Base-by-base conservation (phyloP, 352 stramenopile species). In the Aphanomyces stellatus region DNA sequence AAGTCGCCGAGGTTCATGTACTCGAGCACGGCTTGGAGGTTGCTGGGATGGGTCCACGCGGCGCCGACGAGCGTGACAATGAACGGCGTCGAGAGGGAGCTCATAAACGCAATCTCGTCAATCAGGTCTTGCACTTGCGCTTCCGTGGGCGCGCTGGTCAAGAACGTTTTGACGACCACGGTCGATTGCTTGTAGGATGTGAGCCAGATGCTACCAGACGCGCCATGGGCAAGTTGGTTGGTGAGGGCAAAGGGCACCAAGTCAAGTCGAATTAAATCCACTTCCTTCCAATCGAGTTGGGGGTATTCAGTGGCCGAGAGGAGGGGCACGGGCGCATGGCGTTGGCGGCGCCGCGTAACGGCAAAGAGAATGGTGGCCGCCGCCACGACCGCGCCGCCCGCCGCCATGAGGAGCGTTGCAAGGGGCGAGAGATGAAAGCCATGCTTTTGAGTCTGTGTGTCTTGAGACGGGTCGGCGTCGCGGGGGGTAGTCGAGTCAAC, bases 1-100 rank as follows among this genome's bases (percentile, higher is more conserved):
- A 69, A 30, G 27, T 69, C 62, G 13, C 62, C 62, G 13, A 46
- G n/a, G 30, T 60, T 43, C 62, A 69, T 69, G 30, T 63, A 69
- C 49, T 69, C 62, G 24, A 62, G 33, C 3, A 69, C 43, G 28
- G 15, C n/a, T 43, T 69, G 43, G n/a, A 69, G 25, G 27, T 69
- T 41, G 15, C 22, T 41, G 6, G 43, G 8, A 15, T 34, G 24
- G 22, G 62, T 69, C 59, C 59, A 65, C 24, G 59, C 41, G 17
- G 24, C 59, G 0, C 59, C 59, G n/a, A 65, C 8, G 2, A 65
- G 28, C 13, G 41, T 42, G 3, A 65, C 46, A 53, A 65, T 37
- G 35, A 56, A 65, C 37, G 59, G 59, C 8, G n/a, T 53, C 17
- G 57, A 13, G 7, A 65, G 24, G n/a, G 13, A 34, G 8, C 15